phyloP scores from a whole-genome alignment of 2,329 filamentous ascomycete genomes.

The Dothiorella sarmentorum region DNA sequence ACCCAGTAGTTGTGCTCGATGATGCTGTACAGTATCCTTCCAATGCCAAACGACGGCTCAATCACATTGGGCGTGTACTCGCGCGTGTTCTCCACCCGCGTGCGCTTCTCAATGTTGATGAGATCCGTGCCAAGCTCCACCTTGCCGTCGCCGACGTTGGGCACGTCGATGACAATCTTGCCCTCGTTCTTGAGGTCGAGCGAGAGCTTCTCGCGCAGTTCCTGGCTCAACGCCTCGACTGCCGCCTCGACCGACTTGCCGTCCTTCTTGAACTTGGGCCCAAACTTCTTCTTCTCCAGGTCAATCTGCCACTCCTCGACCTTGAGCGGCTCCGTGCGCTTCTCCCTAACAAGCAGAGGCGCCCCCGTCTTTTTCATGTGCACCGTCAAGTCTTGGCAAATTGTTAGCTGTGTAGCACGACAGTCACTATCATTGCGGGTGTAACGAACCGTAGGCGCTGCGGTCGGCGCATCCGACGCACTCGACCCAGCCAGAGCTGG shows the following conservation, averaged over 20 bases:
- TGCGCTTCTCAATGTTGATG: constrained; percentile 79
- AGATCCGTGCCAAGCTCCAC: constrained; percentile 77
- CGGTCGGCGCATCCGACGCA: constrained; percentile 96
- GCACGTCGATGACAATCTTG: constrained; percentile 73
- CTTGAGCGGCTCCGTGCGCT: constrained; percentile 69
- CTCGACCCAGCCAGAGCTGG: constrained; percentile 95
- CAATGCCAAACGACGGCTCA: constrained; percentile 96
- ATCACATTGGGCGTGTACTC: constrained; percentile 96
- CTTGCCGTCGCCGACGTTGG: constrained; percentile 63
- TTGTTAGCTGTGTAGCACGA: constrained; percentile 73
- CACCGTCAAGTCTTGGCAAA: constrained; percentile 65
- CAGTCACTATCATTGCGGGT: constrained; percentile 62
- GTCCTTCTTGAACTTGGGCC: constrained; percentile 92
- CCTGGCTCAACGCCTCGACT: constrained; percentile 71
- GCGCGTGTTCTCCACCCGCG: constrained; percentile 74
- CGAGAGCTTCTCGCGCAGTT: constrained; percentile 74
- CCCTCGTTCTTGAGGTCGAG: constrained; percentile 69
- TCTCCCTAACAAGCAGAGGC: constrained; percentile 79
- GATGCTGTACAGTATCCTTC: constrained; percentile 86
- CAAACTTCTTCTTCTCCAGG: constrained; percentile 92
- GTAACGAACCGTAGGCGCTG: constrained; percentile 73
- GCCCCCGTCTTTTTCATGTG: constrained; percentile 86
- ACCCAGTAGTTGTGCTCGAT: constrained; percentile 97
- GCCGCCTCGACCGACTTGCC: constrained; percentile 80
- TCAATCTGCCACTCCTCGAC: constrained; percentile 87